Evolutionary conservation across 73 alveolate genomes (phyloP).

Genomic region (Paramecium sonneborni): DNA sequence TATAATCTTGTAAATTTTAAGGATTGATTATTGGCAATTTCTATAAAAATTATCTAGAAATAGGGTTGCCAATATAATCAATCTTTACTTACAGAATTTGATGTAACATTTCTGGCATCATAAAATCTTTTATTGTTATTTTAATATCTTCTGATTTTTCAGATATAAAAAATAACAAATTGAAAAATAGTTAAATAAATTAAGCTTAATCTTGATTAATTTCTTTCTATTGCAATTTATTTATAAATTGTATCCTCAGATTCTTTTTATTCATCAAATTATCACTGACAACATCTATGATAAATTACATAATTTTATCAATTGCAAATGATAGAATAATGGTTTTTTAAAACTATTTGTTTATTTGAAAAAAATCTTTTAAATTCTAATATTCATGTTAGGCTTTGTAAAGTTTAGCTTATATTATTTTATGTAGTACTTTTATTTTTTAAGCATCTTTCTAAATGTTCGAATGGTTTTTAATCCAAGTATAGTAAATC

Average conservation of each 20-base stretch:
- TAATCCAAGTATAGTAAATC: neutral
- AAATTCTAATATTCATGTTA: neutral
- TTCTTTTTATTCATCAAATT: neutral
- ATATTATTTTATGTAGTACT: neutral
- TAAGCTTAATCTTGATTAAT: neutral
- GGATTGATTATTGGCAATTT: constrained; percentile 20
- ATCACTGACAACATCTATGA: neutral
- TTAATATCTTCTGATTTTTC: neutral
- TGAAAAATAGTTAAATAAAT: neutral
- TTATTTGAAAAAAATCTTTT: neutral
- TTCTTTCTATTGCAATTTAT: neutral
- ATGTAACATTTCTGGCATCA: neutral
- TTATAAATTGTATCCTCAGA: neutral
- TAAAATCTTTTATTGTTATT: neutral
- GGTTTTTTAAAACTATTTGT: neutral
- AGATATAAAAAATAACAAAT: neutral
- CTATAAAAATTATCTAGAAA: neutral
- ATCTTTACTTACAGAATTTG: neutral
- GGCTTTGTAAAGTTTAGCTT: constrained; percentile 15
- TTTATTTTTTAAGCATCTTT: neutral
- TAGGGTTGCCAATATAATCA: neutral
- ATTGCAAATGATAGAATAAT: neutral
- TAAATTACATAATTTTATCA: neutral
- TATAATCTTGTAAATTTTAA: neutral
- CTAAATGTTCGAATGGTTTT: neutral